Evolutionary conservation across 208 protist species (phyloP).

Genomic region (Spongospora subterranea): DNA sequence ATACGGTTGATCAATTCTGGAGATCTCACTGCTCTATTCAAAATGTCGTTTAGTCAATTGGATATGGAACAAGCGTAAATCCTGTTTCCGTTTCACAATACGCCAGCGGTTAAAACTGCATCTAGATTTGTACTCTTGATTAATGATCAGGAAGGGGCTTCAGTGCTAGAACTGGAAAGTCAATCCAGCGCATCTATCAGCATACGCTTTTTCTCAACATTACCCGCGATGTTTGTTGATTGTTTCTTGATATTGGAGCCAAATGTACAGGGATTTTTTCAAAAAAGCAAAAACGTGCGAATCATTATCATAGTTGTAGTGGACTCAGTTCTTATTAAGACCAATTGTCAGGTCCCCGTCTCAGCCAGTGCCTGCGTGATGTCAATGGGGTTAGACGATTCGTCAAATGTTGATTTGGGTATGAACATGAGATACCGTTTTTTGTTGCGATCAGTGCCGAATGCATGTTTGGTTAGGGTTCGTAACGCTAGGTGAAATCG

Average conservation of each 20-base stretch:
- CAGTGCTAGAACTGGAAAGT: neutral
- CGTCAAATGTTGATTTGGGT: neutral
- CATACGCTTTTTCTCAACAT: neutral
- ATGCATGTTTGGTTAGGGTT: neutral
- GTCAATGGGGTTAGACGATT: neutral
- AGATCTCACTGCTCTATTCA: neutral
- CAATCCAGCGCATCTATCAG: neutral
- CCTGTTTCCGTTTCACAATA: neutral
- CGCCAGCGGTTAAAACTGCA: neutral
- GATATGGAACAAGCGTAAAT: neutral
- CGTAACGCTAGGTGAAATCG: neutral
- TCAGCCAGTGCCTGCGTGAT: constrained; percentile 7
- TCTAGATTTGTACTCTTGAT: neutral
- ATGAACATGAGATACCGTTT: neutral
- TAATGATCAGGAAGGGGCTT: neutral
- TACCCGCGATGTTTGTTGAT: neutral
- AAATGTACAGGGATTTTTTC: neutral
- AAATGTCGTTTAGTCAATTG: neutral
- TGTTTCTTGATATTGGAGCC: neutral
- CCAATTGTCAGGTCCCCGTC: neutral
- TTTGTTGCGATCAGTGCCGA: neutral
- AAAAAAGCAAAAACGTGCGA: neutral
- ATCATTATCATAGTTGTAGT: neutral
- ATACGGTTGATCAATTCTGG: neutral
- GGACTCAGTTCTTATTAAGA: neutral